These are phyloP conservation scores for Bonia amplexicaulis DNA, from an alignment of 176 grass and related monocot genomes.

Conservation along the genomic window DNA sequence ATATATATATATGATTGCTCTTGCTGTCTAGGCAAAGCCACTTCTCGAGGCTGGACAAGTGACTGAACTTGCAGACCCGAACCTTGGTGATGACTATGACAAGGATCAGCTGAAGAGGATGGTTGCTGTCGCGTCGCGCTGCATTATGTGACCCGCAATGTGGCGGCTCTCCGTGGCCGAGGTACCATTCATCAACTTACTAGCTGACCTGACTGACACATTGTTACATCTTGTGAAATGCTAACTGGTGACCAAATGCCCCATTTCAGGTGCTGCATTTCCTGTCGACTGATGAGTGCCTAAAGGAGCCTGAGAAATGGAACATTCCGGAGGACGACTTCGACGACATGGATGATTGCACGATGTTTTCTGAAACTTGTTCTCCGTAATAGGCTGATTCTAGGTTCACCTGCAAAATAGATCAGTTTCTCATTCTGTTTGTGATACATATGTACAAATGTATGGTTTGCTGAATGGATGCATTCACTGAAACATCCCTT, in stretches of 20 bases:
- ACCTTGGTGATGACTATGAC: conserved; percentile 56
- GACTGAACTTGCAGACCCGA: conserved; percentile 65
- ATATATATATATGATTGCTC: not conserved
- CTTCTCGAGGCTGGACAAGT: conserved; percentile 76
- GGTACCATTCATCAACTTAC: conserved; percentile 31
- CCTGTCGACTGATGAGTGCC: conserved; percentile 47
- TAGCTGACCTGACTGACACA: not conserved
- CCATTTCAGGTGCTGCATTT: conserved; percentile 64
- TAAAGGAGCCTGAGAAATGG: conserved; percentile 67
- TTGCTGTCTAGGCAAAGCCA: conserved; percentile 64
- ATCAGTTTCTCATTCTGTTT: no score
- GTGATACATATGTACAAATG: no score
- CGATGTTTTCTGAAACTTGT: conserved; percentile 48
- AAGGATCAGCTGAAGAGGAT: conserved; percentile 64
- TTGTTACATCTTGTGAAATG: not conserved
- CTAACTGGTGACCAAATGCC: not conserved
- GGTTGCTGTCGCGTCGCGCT: conserved; percentile 49
- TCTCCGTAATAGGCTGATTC: conserved; percentile 1
- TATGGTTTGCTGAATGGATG: no score
- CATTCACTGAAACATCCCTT: no score
- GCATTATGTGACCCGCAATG: conserved; percentile 70
- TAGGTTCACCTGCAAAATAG: no score
- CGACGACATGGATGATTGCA: conserved; percentile 66
- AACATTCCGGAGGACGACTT: conserved; percentile 66
- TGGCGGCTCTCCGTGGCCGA: conserved; percentile 81